These are phyloP conservation scores for Bryoerythrophyllum caledonicum DNA, from an alignment of 225 moss, liverwort and hornwort species.

Conservation along the genomic window DNA sequence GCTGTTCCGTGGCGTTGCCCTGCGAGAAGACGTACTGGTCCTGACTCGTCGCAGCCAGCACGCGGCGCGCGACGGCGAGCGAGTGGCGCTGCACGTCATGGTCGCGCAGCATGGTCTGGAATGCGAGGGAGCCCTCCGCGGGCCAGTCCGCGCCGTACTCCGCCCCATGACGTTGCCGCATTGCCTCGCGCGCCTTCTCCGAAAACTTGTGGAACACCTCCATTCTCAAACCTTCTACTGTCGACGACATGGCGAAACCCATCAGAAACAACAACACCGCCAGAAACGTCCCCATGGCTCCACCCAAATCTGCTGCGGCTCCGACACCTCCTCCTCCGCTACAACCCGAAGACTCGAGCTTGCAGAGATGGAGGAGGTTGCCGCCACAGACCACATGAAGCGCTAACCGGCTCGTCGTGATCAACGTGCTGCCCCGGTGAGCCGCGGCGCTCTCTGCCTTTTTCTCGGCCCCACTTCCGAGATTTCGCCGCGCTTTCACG, in stretches of 20 bases:
- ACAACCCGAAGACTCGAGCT: not conserved
- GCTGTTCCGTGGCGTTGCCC: slow-evolving; percentile 54
- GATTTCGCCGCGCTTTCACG: not conserved
- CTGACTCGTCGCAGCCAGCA: slow-evolving; percentile 30
- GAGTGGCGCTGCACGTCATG: slow-evolving; percentile 46
- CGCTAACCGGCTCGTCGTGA: too few species aligned
- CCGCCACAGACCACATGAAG: too few species aligned
- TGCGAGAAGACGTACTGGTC: slow-evolving; percentile 47
- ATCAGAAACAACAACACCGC: not conserved
- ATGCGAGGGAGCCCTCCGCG: slow-evolving; percentile 32
- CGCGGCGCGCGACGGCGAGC: slow-evolving; percentile 25
- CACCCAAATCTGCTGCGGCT: not conserved
- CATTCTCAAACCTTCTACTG: slow-evolving; percentile 17
- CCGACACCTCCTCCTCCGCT: not conserved
- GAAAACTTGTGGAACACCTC: slow-evolving; percentile 54
- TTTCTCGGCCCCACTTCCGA: not conserved
- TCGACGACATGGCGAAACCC: not conserved
- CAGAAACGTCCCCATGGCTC: not conserved
- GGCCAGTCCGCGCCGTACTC: slow-evolving; percentile 46
- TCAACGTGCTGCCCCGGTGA: not conserved
- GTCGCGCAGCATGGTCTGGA: slow-evolving; percentile 49
- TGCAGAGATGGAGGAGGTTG: not conserved
- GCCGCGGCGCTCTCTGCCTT: not conserved
- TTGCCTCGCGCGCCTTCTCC: slow-evolving; percentile 24
- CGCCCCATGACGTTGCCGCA: slow-evolving; percentile 35